Evolutionary conservation across 805 yeast species (phyloP).

Genomic region (Metschnikowia peoriensis): DNA sequence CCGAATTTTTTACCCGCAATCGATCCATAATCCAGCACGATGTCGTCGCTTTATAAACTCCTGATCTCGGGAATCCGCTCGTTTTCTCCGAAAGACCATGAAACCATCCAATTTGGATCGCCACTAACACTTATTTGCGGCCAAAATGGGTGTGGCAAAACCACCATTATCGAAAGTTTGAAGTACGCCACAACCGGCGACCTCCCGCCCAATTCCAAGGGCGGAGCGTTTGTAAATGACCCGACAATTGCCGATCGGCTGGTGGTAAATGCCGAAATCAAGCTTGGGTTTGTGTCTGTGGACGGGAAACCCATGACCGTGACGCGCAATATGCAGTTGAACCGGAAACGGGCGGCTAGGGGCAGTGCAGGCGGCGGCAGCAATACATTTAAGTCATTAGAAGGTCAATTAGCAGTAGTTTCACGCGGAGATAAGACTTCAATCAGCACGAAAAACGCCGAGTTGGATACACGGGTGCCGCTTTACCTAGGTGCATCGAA

Average conservation of each 20-base stretch:
- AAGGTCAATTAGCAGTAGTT: conserved; percentile 76
- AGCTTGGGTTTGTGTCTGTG: conserved; percentile 75
- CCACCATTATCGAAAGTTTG: conserved; percentile 92
- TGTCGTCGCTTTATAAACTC: conserved; percentile 44
- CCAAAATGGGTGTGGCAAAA: conserved; percentile 93
- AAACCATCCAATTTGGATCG: conserved; percentile 82
- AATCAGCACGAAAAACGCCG: conserved; percentile 77
- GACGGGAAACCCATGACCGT: conserved; percentile 78
- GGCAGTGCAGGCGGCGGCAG: conserved; percentile 32
- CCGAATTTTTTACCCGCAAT: no score
- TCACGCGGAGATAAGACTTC: conserved; percentile 68
- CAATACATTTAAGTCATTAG: conserved; percentile 80
- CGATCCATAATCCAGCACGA: conserved; percentile 7
- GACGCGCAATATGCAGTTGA: conserved; percentile 78
- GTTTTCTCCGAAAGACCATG: conserved; percentile 79
- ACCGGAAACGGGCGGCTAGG: conserved; percentile 47
- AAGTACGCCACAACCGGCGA: conserved; percentile 95
- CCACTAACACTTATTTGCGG: conserved; percentile 96
- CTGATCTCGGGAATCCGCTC: conserved; percentile 85
- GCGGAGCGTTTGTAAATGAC: conserved; percentile 95
- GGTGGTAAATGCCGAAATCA: conserved; percentile 85
- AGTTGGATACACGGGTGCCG: conserved; percentile 80
- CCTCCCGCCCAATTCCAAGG: conserved; percentile 91
- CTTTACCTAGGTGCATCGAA: conserved; percentile 81
- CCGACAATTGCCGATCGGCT: conserved; percentile 76